Base-by-base conservation (phyloP, 2,329 filamentous ascomycete species). In the Lojkania enalia region DNA sequence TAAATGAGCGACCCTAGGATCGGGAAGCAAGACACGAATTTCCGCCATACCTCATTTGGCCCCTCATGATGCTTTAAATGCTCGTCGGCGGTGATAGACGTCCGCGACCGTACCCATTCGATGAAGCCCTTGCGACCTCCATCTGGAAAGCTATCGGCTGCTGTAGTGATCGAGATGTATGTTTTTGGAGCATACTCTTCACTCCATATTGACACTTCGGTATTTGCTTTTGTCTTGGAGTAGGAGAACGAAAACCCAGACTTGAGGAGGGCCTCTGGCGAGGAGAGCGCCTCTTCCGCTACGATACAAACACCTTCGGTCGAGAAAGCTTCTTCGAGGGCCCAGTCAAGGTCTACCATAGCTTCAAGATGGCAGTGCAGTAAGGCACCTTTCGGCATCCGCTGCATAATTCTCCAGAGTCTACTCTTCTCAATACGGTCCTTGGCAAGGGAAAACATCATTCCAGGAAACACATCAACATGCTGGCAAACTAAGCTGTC, bases 361-460 rank as follows among this genome's bases (percentile, higher is more conserved):
- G 91, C 90, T 68, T 95, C 88, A 64, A 95, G 75, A 69, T 97
- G 91, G 32, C 89, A 89, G 73, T 97, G 91, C 48, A 95, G 73
- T 20, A 95, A 75, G 6, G 85, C 79, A 11, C 92, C 94, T 69
- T 97, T 97, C 20, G 92, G 92, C 87, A 97, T 90, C 52, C 76
- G 80, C 47, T 85, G 81, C 13, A 96, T 80, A 57, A 96, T 94
- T 53, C 83, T 79, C 90, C 90, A 97, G 18, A 96, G 77, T 61
- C 84, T 84, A 12, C 89, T 95, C 56, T 78, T 77, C 70, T 95
- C 89, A 83, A 96, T 95, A 27, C 83, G 82, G n/a, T 84, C 81
- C 69, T 90, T 92, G 57, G 90, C 90, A 25, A 92, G 78, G 25
- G 82, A 85, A 71, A 96, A 96, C 87, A 95, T 94, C 86, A 96